Evolutionary conservation across 768 basidiomycete genomes (phyloP), one percentile per base, ranked within the genome.

Genomic region (Suillus placidus): DNA sequence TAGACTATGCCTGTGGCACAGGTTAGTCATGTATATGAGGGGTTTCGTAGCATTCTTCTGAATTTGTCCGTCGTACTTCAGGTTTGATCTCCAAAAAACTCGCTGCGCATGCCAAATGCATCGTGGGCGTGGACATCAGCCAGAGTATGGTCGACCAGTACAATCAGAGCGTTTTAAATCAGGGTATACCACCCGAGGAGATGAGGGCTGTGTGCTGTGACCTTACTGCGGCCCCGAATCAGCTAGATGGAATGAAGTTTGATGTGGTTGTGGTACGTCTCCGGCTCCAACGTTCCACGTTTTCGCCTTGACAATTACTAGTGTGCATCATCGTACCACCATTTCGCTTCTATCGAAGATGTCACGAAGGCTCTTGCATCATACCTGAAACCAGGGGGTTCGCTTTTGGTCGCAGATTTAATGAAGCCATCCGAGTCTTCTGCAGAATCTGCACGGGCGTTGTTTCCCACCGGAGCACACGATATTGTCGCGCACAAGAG

Each of bases 1-100:
- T 93, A 82, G 92, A 93, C 69, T 93, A 84, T 71, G 91, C 91
- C 6, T 93, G 91, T 72, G 90, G 91, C 14, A 85, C 85, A 66
- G 91, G 89, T 88, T 64, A 43, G 78, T 70, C 42, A 42, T 16
- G 14, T 1, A 13, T 35, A 32, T 56, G 26, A 45, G 35, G 13
- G 9, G 45, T 4, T 42, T 40, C 3, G 12, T 34, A 38, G 65
- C 26, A 34, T 30, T 43, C 37, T 23, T 37, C 42, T 23, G n/a
- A 65, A 30, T 14, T 16, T 7, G 9, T 51, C 35, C 26, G 14
- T 18, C 30, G 5, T 43, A 14, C 23, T 26, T 1, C 47, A 93
- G 92, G 92, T 18, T 74, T 87, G 26, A 74, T 92, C 18, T 88
- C 91, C 2, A 82, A 85, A 67, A 82, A 84, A 51, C 81, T 93